phyloP scores from a whole-genome alignment of 192 early-diverging fungal genomes.

The Coemansia sp. region DNA sequence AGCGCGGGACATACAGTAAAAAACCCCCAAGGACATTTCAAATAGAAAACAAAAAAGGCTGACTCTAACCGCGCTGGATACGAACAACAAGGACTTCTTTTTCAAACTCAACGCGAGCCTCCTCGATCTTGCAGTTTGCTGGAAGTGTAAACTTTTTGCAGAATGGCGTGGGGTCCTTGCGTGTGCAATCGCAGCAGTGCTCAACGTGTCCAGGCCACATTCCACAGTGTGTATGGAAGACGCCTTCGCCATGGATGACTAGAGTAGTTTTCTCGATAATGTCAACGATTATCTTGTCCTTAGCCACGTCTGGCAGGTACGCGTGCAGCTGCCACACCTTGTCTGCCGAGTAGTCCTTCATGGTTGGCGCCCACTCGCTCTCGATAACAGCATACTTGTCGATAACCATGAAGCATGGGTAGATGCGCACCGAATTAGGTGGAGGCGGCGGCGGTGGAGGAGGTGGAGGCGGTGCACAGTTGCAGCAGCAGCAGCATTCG shows the following conservation, averaged over 20 bases:
- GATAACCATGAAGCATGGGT: slow-evolving; percentile 52
- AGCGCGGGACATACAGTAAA: background rate
- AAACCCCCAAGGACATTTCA: background rate
- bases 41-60: background rate
- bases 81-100: slow-evolving; percentile 53
- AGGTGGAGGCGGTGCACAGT: slow-evolving; percentile 28
- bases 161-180: slow-evolving; percentile 44
- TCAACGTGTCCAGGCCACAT: slow-evolving; percentile 54
- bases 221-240: slow-evolving; percentile 54
- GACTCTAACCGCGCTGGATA: slow-evolving; percentile 34
- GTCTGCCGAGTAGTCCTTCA: slow-evolving; percentile 53
- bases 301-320: slow-evolving; percentile 45
- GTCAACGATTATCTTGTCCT: slow-evolving; percentile 54
- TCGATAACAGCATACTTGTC: slow-evolving; percentile 35
- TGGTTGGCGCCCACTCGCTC: slow-evolving; percentile 45
- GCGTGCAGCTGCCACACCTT: slow-evolving; percentile 56
- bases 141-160: slow-evolving; percentile 47
- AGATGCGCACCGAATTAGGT: slow-evolving; percentile 37
- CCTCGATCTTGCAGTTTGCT: slow-evolving; percentile 38
- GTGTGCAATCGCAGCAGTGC: slow-evolving; percentile 54
- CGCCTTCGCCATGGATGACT: slow-evolving; percentile 49
- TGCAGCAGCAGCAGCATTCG: slow-evolving; percentile 20
- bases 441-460: slow-evolving; percentile 32
- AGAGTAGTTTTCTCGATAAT: slow-evolving; percentile 28
- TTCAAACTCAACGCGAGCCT: slow-evolving; percentile 50